Evolutionary conservation across 768 basidiomycete species (phyloP), one percentile per base, ranked within the genome.

Genomic region (Ramaria rubella): DNA sequence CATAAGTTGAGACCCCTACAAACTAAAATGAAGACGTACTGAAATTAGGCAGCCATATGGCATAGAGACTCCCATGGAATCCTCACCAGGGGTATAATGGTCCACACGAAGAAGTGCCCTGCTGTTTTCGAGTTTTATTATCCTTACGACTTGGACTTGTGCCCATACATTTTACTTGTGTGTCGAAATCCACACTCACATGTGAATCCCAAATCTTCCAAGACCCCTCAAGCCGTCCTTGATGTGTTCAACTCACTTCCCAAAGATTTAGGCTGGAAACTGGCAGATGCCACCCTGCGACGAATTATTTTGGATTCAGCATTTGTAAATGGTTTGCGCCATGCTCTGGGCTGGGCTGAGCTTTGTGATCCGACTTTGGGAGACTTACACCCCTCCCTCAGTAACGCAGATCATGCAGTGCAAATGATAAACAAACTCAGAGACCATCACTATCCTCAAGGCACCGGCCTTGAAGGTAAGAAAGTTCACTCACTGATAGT

Each of bases 281-380:
- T 69, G 0, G 64, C 65, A 0, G 67, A 69, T 54, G 63, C 64
- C 14, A 69, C 68, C 11, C 68, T 66, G 14, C 57, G 62, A 17
- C 61, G 60, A n/a, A 60, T 67, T 12, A 42, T 67, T 33, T 33
- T 64, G 6, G 63, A 69, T 36, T 62, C 61, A 9, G 65, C 61
- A 1, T 69, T 69, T 45, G 63, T 67, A 40, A 8, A 14, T 5
- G 49, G 50, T 8, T 46, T 64, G 12, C 63, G 60, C 0, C 12
- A 55, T 11, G n/a, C 43, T 9, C 58, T 68, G 8, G 56, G 59
- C 11, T 68, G 66, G 65, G 52, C 27, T 4, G 40, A 44, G 26
- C 19, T 52, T 6, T 26, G 42, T n/a, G 44, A 52, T 14, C 62
- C 62, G 19, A 52, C 49, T 15, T 45, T 64, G n/a, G 50, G 38